Base-by-base conservation (phyloP, 2,329 filamentous ascomycete species). In the Xenoacremonium recifei region DNA sequence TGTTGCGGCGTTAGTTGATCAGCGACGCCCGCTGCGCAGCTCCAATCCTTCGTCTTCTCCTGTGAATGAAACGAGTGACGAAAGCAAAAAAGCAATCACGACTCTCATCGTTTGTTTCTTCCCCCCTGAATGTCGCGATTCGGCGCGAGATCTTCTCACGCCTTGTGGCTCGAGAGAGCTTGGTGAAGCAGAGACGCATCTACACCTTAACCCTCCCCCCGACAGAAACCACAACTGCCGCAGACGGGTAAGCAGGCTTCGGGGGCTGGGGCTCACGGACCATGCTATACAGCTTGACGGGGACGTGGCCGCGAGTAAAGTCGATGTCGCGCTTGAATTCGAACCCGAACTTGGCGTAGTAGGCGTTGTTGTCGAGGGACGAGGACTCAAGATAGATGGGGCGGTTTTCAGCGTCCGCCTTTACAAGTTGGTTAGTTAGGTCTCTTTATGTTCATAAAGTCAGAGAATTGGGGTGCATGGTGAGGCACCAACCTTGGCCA, bases 381-480 rank as follows among this genome's bases (percentile, higher is more conserved):
- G 84, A 89, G 49, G 85, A 88, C 71, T 95, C 88, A 37, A 95
- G 77, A 60, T 93, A 95, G 53, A 86, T 84, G 18, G 82, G 75
- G 31, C 78, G 74, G 35, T 79, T 76, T 57, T 88, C 82, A 13
- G 65, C 64, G 61, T 93, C 88, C 33, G 87, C 87, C 76, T 84
- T 16, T 9, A 17, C n/a, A 4, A 36, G 15, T 19, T 25, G 27
- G 43, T 40, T 10, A 38, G 34, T 15, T 11, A 10, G 15, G 15
- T 16, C 15, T 10, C 9, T 32, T 10, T 32, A 16, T 7, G 9
- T 11, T 15, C 10, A 16, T 7, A 16, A 32, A 32, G 23, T 9
- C 23, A 27, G 13, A 27, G 23, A 13, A 13, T 9, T 13, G 23
- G 13, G 13, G 23, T 27, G 9, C 13, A 9, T 27, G 9, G 13